Evolutionary conservation across 768 basidiomycete genomes (phyloP), one percentile per base, ranked within the genome.

Genomic region (Leccinum barrowsii): DNA sequence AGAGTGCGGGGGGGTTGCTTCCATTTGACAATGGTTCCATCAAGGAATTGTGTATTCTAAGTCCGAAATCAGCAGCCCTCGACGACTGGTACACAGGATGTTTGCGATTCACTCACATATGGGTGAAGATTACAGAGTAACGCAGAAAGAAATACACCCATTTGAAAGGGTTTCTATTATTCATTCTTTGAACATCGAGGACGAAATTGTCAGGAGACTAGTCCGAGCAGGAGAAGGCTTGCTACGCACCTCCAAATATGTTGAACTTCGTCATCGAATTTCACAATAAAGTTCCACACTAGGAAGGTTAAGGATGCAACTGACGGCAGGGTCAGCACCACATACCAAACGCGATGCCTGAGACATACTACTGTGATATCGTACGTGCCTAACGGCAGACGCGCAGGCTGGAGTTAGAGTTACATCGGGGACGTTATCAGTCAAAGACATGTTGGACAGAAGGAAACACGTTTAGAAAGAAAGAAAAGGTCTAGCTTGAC

Each of bases 91-190:
- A 8, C 8, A 12, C 6, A 7, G 12, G 22, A 50, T 4, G 3
- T 4, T 19, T 32, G 17, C 2, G 10, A 40, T 32, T 10, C 19
- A 60, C 69, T 67, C 40, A 71, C 69, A 61, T 7, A 13, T 63
- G 67, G 28, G 58, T 60, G 5, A 58, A 26, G 44, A 72, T 53
- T 5, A 56, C 57, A 42, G 55, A 40, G 59, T 72, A 72, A n/a
- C 62, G 70, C 59, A 71, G 58, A 50, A 66, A 63, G n/a, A 70
- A 37, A 26, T 70, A 70, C 17, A 68, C 17, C 73, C 74, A 74
- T 54, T 71, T 75, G 28, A 68, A 61, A 4, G 56, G 53, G 7
- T 49, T 66, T n/a, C 22, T 51, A 17, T 62, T 62, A 10, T 55
- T 59, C 60, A 71, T 72, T 12, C 70, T 74, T 35, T n/a, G 12